Base-by-base conservation (phyloP, 768 basidiomycete species). In the Rhizopogon salebrosus region DNA sequence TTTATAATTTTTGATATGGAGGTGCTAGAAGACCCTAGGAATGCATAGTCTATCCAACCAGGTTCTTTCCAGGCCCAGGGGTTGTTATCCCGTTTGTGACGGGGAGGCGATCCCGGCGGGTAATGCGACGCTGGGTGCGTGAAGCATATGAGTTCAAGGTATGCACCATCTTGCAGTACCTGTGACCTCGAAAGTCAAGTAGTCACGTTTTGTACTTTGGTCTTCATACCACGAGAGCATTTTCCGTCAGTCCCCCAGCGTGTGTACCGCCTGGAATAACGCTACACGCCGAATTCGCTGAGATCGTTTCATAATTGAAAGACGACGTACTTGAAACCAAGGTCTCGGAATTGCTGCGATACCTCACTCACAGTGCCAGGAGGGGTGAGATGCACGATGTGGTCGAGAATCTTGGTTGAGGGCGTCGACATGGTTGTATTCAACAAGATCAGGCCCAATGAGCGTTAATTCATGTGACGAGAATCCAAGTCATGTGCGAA, bases 111-210 rank as follows among this genome's bases (percentile, higher is more conserved):
- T 7, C 69, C 71, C 0, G 73, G 74, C 2, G 80, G 82, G 54
- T 85, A 85, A 57, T 78, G 65, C 0, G 77, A 74, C 9, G 68
- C 64, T 1, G 82, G 77, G 49, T 82, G 75, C 1, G 75, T 79
- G 70, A 89, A 89, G 16, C 79, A 75, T 58, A 89, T 79, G 29
- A 89, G 76, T 61, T 89, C 87, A 41, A 89, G 70, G 63, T 89
- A 89, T 14, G 71, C 70, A 13, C 79, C 79, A 53, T 86, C 84
- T 26, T 65, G 64, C 22, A 87, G 65, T 39, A 83, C 62, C 81
- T 83, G 56, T 50, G 40, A 13, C 31, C 18, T 16, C 16, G 35
- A 51, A 24, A 14, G 48, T 52, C 13, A 36, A 13, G 9, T 24
- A 16, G 13, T n/a, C 14, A 23, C 18, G n/a, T 6, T 18, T n/a